phyloP scores from a whole-genome alignment of 352 stramenopile genomes.

The Phytophthora ohioensis region DNA sequence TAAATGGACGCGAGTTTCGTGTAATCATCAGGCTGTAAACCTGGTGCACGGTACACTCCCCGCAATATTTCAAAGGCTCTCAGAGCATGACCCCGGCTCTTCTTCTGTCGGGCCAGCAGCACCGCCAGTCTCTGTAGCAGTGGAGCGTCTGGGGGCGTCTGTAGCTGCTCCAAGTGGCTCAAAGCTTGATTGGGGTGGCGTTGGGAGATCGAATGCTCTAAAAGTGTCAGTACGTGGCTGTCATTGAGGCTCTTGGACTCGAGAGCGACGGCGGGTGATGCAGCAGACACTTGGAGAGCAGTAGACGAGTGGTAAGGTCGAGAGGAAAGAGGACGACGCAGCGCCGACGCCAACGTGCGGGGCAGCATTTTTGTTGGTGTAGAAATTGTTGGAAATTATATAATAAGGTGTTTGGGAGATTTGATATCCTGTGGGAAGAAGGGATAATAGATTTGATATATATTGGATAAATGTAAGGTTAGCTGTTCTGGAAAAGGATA shows the following conservation, averaged over 20 bases:
- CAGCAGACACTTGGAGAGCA: constrained; percentile 11
- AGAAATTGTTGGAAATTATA: background rate
- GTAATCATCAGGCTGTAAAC: constrained; percentile 62
- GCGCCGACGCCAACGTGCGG: constrained; percentile 9
- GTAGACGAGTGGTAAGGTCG: constrained; percentile 5
- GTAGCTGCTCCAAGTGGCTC: constrained; percentile 45
- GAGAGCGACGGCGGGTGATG: background rate
- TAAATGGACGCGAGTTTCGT: constrained; percentile 74
- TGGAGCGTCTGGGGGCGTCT: constrained; percentile 34
- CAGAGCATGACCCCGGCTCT: constrained; percentile 28
- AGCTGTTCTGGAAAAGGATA: background rate
- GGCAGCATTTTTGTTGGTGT: constrained; percentile 11
- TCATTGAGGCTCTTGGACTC: constrained; percentile 11
- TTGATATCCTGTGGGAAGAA: constrained; percentile 6
- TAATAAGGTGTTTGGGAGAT: background rate
- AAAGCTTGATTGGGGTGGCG: constrained; percentile 46
- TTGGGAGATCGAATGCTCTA: constrained; percentile 52
- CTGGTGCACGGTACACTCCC: constrained; percentile 49
- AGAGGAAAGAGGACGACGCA: constrained; percentile 16
- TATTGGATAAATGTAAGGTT: background rate
- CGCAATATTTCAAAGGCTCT: constrained; percentile 53
- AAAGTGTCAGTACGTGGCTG: constrained; percentile 25
- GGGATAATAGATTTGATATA: background rate
- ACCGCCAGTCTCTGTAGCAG: constrained; percentile 62
- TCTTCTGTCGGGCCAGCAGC: constrained; percentile 57